These are phyloP conservation scores for Globisporangium mamillatum DNA, from an alignment of 352 stramenopile species.

Conservation along the genomic window DNA sequence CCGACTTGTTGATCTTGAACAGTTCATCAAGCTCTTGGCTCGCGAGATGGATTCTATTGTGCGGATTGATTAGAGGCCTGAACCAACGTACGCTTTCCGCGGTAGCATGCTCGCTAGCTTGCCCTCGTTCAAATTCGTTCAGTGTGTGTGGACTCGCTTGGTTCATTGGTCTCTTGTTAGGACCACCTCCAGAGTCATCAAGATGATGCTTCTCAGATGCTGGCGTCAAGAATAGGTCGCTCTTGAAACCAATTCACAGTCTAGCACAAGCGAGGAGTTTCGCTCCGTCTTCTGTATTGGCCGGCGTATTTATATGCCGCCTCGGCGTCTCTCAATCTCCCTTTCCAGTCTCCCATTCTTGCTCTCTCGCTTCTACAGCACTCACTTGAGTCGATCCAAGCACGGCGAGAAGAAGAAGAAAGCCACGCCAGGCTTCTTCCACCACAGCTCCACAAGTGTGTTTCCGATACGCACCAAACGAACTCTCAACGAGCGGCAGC, in stretches of 20 bases:
- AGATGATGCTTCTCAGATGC: neutral
- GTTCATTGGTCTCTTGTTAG: too few species aligned
- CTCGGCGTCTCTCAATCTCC: neutral
- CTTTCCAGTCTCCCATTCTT: neutral
- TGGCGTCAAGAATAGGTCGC: neutral
- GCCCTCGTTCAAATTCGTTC: too few species aligned
- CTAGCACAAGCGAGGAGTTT: neutral
- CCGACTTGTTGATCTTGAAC: neutral
- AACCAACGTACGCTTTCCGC: too few species aligned
- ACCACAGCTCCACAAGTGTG: slow-evolving; percentile 1
- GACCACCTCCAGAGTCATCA: neutral
- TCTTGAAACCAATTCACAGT: neutral
- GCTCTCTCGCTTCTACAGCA: neutral
- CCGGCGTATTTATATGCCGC: neutral
- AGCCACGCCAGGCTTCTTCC: neutral
- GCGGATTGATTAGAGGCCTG: too few species aligned
- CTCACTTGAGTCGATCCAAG: neutral
- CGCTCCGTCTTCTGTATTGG: neutral
- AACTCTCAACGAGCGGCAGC: neutral
- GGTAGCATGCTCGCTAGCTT: too few species aligned
- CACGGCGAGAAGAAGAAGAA: neutral
- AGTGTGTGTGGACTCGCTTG: too few species aligned
- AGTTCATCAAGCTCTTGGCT: neutral
- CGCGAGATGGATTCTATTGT: too few species aligned
- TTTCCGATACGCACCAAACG: neutral